Conservation (phyloP, 768 basidiomycete genomes). For the Amanita pseudoporphyria region DNA sequence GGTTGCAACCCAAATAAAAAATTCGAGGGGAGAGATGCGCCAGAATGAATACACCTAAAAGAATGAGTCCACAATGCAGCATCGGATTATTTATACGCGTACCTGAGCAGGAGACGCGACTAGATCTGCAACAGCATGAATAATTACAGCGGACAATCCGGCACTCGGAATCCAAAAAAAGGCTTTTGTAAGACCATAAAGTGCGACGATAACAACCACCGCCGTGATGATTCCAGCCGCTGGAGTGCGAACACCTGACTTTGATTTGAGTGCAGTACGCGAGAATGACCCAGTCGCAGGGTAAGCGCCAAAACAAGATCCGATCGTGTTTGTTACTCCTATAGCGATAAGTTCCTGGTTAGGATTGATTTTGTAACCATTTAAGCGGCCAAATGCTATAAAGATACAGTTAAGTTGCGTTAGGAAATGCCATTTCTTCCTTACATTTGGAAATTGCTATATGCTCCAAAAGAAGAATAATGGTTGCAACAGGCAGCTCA, state of each 20-base stretch:
- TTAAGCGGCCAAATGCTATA: constrained; percentile 85
- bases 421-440: constrained; percentile 14
- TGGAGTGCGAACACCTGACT: constrained; percentile 96
- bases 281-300: constrained; percentile 99
- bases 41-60: constrained; percentile 78
- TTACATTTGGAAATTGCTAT: constrained; percentile 94
- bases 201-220: constrained; percentile 82
- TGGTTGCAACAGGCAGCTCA: constrained; percentile 76
- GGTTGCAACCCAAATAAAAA: constrained; percentile 78
- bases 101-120: constrained; percentile 72
- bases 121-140: constrained; percentile 84
- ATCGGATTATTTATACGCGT: constrained; percentile 8
- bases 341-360: constrained; percentile 96
- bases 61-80: neutral
- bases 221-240: constrained; percentile 80
- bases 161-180: constrained; percentile 87
- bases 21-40: constrained; percentile 90
- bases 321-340: constrained; percentile 91
- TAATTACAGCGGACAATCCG: constrained; percentile 86
- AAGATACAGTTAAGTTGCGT: neutral
- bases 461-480: constrained; percentile 88
- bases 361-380: constrained; percentile 89
- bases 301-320: constrained; percentile 85
- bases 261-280: constrained; percentile 92
- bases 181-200: constrained; percentile 89